These are phyloP conservation scores for Alnus rubra DNA, from an alignment of 306 rosid genomes.

Conservation along the genomic window DNA sequence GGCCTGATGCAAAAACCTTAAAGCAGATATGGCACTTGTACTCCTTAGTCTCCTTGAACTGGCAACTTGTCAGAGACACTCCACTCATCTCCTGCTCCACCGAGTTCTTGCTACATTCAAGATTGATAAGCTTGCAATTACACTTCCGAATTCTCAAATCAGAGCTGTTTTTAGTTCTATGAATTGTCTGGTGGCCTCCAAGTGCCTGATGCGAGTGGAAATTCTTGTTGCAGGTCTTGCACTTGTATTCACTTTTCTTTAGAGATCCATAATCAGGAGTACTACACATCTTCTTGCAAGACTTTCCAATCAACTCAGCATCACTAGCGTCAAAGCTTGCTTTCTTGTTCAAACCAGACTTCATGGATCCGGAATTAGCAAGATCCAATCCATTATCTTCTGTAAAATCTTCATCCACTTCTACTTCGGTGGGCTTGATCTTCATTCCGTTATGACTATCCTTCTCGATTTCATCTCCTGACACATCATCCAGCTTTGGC, in stretches of 20 bases:
- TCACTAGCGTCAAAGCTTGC: constrained; percentile 15
- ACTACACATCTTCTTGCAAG: neutral
- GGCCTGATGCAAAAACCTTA: constrained; percentile 54
- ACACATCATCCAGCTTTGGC: constrained; percentile 19
- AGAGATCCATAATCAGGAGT: neutral
- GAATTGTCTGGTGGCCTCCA: constrained; percentile 44
- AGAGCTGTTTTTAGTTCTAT: constrained; percentile 11
- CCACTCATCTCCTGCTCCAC: constrained; percentile 16
- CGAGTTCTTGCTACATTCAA: constrained; percentile 11
- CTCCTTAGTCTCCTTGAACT: constrained; percentile 18
- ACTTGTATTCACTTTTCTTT: constrained; percentile 30
- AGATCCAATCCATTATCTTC: constrained; percentile 5
- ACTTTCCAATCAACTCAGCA: too few species aligned
- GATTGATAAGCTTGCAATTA: neutral
- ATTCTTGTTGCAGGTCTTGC: constrained; percentile 40
- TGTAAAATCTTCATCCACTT: neutral
- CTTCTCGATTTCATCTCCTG: constrained; percentile 2
- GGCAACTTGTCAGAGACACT: constrained; percentile 16
- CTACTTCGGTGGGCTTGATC: constrained; percentile 8
- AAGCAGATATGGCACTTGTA: constrained; percentile 42
- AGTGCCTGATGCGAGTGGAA: constrained; percentile 39
- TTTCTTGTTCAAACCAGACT: constrained; percentile 20
- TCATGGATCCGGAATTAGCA: constrained; percentile 16
- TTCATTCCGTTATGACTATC: neutral
- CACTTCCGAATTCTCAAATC: constrained; percentile 4